Conservation (phyloP, 2,329 filamentous ascomycete species). For the Phyllosticta citrichinensis region DNA sequence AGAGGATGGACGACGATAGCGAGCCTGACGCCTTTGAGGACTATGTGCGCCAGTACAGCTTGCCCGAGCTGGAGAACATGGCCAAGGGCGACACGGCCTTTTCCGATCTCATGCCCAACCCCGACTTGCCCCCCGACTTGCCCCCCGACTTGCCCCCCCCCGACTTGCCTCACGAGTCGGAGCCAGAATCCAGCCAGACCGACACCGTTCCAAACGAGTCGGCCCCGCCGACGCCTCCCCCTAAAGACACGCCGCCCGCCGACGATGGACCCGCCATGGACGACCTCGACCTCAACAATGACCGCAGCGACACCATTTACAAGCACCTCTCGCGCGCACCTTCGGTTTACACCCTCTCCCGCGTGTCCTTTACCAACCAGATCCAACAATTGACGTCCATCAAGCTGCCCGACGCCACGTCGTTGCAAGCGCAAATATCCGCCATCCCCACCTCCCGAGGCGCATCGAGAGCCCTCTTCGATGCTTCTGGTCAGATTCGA, state of each 20-base stretch:
- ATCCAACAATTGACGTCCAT: conserved; percentile 86
- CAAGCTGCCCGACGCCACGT: conserved; percentile 74
- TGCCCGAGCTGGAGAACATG: conserved; percentile 57
- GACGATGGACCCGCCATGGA: neutral
- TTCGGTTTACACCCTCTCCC: conserved; percentile 88
- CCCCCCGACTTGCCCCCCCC: neutral
- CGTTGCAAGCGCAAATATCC: conserved; percentile 71
- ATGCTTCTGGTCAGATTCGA: conserved; percentile 83
- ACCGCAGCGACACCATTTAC: neutral
- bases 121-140: neutral
- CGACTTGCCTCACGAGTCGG: too few species aligned
- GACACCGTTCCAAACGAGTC: conserved; percentile 10
- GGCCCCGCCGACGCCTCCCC: conserved; percentile 35
- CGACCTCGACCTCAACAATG: neutral
- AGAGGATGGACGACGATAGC: conserved; percentile 32
- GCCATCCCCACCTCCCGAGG: conserved; percentile 75
- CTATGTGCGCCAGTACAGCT: conserved; percentile 64
- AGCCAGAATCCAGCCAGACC: neutral
- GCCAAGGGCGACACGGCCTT: neutral
- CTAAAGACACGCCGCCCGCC: conserved; percentile 37
- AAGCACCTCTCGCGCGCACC: conserved; percentile 50
- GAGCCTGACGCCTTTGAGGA: conserved; percentile 39
- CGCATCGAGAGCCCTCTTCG: conserved; percentile 74
- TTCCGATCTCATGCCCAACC: neutral
- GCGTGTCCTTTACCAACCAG: conserved; percentile 87